These are phyloP conservation scores for Kwoniella newhampshirensis DNA, from an alignment of 768 basidiomycete genomes.

Conservation along the genomic window DNA sequence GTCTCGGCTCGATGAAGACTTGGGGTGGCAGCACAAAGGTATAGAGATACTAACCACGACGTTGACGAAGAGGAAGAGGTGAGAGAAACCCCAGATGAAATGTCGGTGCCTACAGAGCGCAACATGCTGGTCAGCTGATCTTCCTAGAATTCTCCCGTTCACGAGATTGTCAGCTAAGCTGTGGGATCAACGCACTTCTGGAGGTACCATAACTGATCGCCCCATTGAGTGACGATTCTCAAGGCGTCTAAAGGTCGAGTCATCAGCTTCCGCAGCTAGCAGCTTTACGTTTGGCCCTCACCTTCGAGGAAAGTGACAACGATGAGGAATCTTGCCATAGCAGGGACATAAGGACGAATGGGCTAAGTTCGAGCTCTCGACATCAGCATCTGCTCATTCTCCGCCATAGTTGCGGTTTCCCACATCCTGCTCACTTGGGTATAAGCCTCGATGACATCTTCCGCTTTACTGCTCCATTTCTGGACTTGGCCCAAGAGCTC, in stretches of 20 bases:
- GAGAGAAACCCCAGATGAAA: constrained; percentile 94
- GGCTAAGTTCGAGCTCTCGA: constrained; percentile 60
- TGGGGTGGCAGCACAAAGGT: neutral
- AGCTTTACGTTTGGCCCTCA: constrained; percentile 13
- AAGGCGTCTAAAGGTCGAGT: constrained; percentile 65
- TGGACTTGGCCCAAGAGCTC: constrained; percentile 44
- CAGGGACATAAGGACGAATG: constrained; percentile 87
- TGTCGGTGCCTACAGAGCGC: constrained; percentile 70
- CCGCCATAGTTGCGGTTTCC: too few relatives aligned
- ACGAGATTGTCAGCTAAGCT: too few relatives aligned
- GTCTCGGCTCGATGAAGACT: neutral
- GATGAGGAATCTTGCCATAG: constrained; percentile 92
- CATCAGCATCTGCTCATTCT: too few relatives aligned
- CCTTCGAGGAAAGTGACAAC: constrained; percentile 94
- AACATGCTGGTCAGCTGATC: constrained; percentile 3
- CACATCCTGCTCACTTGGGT: constrained; percentile 55
- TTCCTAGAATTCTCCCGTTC: too few relatives aligned
- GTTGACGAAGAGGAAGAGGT: constrained; percentile 86
- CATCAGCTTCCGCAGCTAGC: constrained; percentile 3
- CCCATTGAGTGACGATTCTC: constrained; percentile 89
- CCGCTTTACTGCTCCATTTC: constrained; percentile 59
- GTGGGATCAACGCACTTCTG: constrained; percentile 86
- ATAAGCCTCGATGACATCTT: constrained; percentile 89
- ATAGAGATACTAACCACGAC: constrained; percentile 67
- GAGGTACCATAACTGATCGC: constrained; percentile 97